These are phyloP conservation scores for Insectozyma bohioensis DNA, from an alignment of 1,139 yeast species.

Conservation along the genomic window DNA sequence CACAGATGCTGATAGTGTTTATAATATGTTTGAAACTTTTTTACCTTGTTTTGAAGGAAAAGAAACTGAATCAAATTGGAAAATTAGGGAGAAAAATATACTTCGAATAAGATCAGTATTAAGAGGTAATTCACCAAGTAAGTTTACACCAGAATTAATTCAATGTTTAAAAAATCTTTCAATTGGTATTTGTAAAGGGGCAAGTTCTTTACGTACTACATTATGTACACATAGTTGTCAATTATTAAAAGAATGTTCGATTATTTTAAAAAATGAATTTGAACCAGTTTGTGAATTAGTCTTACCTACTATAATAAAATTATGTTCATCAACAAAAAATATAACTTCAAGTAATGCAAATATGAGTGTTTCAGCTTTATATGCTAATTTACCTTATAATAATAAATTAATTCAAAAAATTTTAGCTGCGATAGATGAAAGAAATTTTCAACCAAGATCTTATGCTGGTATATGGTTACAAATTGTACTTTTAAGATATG, in stretches of 20 bases:
- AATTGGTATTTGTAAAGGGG: slow-evolving; percentile 69
- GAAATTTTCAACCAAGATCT: slow-evolving; percentile 66
- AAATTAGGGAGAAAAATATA: slow-evolving; percentile 62
- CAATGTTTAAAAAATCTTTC: slow-evolving; percentile 42
- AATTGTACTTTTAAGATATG: slow-evolving; percentile 50
- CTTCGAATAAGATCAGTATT: slow-evolving; percentile 56
- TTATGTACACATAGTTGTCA: slow-evolving; percentile 76
- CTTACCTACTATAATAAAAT: slow-evolving; percentile 55
- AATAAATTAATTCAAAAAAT: slow-evolving; percentile 55
- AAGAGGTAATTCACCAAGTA: slow-evolving; percentile 50
- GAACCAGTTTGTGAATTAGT: slow-evolving; percentile 67
- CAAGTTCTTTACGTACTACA: slow-evolving; percentile 79
- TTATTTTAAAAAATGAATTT: slow-evolving; percentile 45
- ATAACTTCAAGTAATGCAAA: slow-evolving; percentile 78
- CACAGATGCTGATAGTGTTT: slow-evolving; percentile 18
- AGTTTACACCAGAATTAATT: slow-evolving; percentile 44
- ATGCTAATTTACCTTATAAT: slow-evolving; percentile 55
- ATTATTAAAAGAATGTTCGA: slow-evolving; percentile 70
- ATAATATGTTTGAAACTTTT: slow-evolving; percentile 18
- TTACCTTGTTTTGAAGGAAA: slow-evolving; percentile 58
- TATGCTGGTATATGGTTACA: slow-evolving; percentile 74
- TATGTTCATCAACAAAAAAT: slow-evolving; percentile 75
- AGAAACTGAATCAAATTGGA: slow-evolving; percentile 92
- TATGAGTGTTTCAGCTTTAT: slow-evolving; percentile 60
- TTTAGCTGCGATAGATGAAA: slow-evolving; percentile 58